Evolutionary conservation across 2,329 filamentous ascomycete genomes (phyloP).

Genomic region (Apiospora pterosperma): DNA sequence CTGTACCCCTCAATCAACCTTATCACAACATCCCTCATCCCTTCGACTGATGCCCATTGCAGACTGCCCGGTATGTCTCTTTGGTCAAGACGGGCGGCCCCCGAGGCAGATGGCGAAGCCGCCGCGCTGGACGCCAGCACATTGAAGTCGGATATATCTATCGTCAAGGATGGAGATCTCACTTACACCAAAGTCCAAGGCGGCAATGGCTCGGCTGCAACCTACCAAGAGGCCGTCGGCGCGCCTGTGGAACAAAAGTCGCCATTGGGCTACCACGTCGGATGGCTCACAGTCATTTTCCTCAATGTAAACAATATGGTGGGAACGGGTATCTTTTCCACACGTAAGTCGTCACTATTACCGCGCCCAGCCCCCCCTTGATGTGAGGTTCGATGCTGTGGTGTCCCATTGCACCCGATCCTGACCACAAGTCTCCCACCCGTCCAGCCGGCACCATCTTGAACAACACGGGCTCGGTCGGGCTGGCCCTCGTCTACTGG

Average conservation of each 20-base stretch:
- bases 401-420: background rate
- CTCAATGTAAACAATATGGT: slow-evolving; percentile 61
- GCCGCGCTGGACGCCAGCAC: background rate
- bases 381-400: background rate
- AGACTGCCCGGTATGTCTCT: background rate
- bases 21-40: background rate
- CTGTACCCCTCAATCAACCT: background rate
- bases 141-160: slow-evolving; percentile 18
- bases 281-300: slow-evolving; percentile 52
- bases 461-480: slow-evolving; percentile 47
- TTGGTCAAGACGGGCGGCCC: background rate
- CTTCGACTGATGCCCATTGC: background rate
- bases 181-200: slow-evolving; percentile 22
- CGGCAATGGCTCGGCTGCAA: slow-evolving; percentile 41
- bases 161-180: slow-evolving; percentile 24
- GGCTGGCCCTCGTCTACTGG: slow-evolving; percentile 53
- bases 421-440: background rate
- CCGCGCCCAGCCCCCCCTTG: background rate
- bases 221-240: slow-evolving; percentile 57
- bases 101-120: background rate
- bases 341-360: slow-evolving; percentile 15
- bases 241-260: slow-evolving; percentile 58
- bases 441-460: slow-evolving; percentile 44
- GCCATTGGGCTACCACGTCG: slow-evolving; percentile 58
- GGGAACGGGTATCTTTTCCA: slow-evolving; percentile 57